Conservation (phyloP, 805 yeast species). For the Clavispora fructus region DNA sequence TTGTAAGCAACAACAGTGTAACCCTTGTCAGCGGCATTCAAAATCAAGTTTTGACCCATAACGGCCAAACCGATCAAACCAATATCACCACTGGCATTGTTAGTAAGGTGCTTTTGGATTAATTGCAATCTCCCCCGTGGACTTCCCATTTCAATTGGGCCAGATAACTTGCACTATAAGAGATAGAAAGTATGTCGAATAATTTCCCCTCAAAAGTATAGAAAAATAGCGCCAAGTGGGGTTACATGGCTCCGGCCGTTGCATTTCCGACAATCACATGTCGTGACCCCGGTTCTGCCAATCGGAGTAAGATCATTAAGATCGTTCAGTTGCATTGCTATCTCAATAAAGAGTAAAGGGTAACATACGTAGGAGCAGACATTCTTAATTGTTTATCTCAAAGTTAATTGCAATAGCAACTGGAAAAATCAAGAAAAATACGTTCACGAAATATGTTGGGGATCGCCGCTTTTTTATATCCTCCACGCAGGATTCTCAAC, state of each 20-base stretch:
- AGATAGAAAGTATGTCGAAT: too few relatives aligned
- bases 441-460: neutral
- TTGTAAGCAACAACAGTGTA: constrained; percentile 97
- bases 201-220: neutral
- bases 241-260: neutral
- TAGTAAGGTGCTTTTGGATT: constrained; percentile 13
- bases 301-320: neutral
- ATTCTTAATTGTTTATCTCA: constrained; percentile 9
- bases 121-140: neutral
- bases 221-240: neutral
- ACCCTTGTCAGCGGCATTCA: constrained; percentile 98
- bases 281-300: neutral
- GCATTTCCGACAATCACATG: neutral
- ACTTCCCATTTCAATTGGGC: neutral
- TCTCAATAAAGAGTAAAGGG: neutral
- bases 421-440: neutral
- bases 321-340: neutral
- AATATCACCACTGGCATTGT: constrained; percentile 71
- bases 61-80: constrained; percentile 99
- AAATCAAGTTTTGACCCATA: constrained; percentile 97
- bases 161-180: too few relatives aligned
- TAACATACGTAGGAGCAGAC: constrained; percentile 43
- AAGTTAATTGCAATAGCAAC: constrained; percentile 1
- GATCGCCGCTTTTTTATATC: constrained; percentile 2
- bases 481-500: neutral